Conservation (phyloP, 805 yeast species). For the Candida dajiaensis region DNA sequence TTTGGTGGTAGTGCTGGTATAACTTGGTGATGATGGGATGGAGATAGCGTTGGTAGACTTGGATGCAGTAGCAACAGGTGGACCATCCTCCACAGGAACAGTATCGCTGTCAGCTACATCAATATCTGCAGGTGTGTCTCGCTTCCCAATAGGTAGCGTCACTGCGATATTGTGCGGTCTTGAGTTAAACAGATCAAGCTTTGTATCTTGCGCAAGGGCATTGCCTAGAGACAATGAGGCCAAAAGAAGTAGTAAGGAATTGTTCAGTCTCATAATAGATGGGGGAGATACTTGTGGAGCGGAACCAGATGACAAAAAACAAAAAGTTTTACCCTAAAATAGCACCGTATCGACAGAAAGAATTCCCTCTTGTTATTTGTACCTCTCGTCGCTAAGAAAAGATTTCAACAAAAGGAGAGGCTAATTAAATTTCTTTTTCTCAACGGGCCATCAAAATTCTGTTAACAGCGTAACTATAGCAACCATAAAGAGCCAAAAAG, state of each 20-base stretch:
- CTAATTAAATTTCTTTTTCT: background rate
- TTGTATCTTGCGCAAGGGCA: background rate
- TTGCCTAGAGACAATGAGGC: background rate
- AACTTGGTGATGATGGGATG: background rate
- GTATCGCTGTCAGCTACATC: slow-evolving; percentile 20
- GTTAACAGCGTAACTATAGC: background rate
- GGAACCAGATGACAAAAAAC: no score
- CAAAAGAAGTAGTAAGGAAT: background rate
- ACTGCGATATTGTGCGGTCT: background rate
- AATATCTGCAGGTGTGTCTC: slow-evolving; percentile 19
- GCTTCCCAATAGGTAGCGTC: background rate
- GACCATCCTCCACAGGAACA: slow-evolving; percentile 16
- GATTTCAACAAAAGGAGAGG: background rate
- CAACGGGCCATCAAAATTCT: background rate
- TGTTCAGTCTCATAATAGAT: background rate
- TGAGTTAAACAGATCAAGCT: background rate
- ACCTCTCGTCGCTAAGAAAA: background rate
- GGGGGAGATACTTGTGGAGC: no score
- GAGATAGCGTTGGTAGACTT: background rate
- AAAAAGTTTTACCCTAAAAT: background rate
- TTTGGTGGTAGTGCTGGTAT: background rate
- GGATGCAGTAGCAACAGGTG: background rate
- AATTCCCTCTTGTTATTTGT: background rate
- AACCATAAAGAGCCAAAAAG: background rate
- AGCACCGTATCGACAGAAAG: background rate